phyloP scores from a whole-genome alignment of 2,329 filamentous ascomycete species.

The Aureobasidium sp. region DNA sequence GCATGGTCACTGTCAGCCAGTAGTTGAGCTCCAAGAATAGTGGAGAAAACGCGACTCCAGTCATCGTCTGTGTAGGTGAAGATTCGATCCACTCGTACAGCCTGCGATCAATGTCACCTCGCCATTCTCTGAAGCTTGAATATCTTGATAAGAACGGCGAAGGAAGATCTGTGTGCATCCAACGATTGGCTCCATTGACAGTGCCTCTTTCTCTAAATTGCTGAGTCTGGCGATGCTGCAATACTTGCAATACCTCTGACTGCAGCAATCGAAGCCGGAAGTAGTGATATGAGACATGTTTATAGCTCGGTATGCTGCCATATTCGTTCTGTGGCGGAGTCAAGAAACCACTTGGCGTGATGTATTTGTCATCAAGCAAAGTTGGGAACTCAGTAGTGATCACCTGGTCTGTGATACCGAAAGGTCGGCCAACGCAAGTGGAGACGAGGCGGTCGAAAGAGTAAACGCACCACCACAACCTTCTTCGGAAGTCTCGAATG shows the following conservation, averaged over 20 bases:
- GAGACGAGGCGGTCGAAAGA: conserved; percentile 91
- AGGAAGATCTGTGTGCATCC: conserved; percentile 69
- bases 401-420: conserved; percentile 92
- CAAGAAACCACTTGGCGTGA: conserved; percentile 70
- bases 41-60: conserved; percentile 80
- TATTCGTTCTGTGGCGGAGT: conserved; percentile 47
- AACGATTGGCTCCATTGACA: conserved; percentile 59
- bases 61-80: conserved; percentile 69
- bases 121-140: conserved; percentile 80
- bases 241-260: conserved; percentile 88
- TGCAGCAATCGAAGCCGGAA: conserved; percentile 82
- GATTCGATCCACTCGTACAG: conserved; percentile 80
- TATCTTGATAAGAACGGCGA: conserved; percentile 82
- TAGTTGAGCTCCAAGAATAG: conserved; percentile 94
- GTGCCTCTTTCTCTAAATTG: conserved; percentile 58
- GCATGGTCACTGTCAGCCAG: conserved; percentile 94
- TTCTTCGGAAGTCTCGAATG: conserved; percentile 74
- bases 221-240: conserved; percentile 86
- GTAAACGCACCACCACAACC: conserved; percentile 97
- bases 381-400: conserved; percentile 95
- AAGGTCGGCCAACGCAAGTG: conserved; percentile 85
- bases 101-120: conserved; percentile 75
- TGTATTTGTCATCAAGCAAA: conserved; percentile 77
- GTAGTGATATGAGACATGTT: conserved; percentile 86
- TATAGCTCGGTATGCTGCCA: conserved; percentile 61